Conservation (phyloP, 2,329 filamentous ascomycete genomes). For the Paraphoma sp. region DNA sequence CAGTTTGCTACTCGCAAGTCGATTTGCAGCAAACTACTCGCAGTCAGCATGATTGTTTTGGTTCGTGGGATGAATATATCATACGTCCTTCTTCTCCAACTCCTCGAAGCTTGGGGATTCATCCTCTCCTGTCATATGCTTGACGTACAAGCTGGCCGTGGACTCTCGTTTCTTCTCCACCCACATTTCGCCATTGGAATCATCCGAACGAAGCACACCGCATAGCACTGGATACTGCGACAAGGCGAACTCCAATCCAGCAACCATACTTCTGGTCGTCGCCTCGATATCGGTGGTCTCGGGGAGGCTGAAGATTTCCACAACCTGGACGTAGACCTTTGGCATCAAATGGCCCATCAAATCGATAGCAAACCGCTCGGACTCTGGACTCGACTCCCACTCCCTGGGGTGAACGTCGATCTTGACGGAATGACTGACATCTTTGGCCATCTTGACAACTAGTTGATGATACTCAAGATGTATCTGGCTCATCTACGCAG, state of each 20-base stretch:
- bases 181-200: constrained; percentile 17
- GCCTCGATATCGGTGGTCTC: constrained; percentile 4
- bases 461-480: neutral
- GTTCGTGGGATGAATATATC: neutral
- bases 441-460: neutral
- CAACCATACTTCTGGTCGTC: constrained; percentile 15
- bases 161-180: constrained; percentile 17
- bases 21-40: neutral
- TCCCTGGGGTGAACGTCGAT: neutral
- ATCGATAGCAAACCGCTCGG: neutral
- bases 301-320: constrained; percentile 19
- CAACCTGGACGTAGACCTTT: constrained; percentile 24
- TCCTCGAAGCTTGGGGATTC: constrained; percentile 18
- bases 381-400: neutral
- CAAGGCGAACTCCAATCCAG: constrained; percentile 21
- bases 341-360: constrained; percentile 17
- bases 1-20: neutral
- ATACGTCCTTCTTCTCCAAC: constrained; percentile 21
- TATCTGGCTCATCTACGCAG: neutral
- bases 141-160: constrained; percentile 17
- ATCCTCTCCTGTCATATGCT: constrained; percentile 6
- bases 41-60: neutral
- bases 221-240: constrained; percentile 19
- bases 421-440: neutral
- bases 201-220: constrained; percentile 18